Evolutionary conservation across 2,329 filamentous ascomycete genomes (phyloP).

Genomic region (Aspergillus aculeatus): DNA sequence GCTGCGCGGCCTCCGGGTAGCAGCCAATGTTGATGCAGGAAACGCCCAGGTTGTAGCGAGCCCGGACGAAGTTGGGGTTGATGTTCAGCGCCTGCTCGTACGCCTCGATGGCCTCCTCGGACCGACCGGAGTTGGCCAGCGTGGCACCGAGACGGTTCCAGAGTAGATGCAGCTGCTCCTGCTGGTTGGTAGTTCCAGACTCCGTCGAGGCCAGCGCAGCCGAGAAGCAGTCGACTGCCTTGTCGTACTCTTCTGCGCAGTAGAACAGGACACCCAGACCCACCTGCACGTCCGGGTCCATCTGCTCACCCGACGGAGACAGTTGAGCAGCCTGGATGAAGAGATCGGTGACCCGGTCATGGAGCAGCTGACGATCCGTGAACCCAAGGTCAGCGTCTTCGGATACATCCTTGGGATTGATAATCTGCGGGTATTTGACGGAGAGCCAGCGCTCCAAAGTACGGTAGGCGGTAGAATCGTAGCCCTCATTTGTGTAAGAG

Average conservation of each 20-base stretch:
- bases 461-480: conserved; percentile 93
- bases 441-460: conserved; percentile 96
- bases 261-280: conserved; percentile 97
- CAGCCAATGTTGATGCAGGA: conserved; percentile 97
- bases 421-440: conserved; percentile 85
- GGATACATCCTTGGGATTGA: conserved; percentile 69
- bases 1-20: conserved; percentile 86
- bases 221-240: conserved; percentile 97
- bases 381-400: conserved; percentile 84
- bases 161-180: conserved; percentile 83
- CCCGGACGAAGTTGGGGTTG: conserved; percentile 93
- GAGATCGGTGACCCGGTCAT: conserved; percentile 83
- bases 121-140: conserved; percentile 87
- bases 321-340: conserved; percentile 93
- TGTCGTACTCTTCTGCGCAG: conserved; percentile 95
- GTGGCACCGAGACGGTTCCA: conserved; percentile 98
- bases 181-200: conserved; percentile 77
- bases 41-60: conserved; percentile 93
- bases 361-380: conserved; percentile 84
- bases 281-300: conserved; percentile 98
- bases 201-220: conserved; percentile 84
- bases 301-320: conserved; percentile 86
- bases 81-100: conserved; percentile 90
- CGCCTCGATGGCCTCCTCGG: conserved; percentile 93
- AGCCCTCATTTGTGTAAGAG: conserved; percentile 97